phyloP scores from a whole-genome alignment of 148 eudicot genomes.

The Rhododendron ovatum region DNA sequence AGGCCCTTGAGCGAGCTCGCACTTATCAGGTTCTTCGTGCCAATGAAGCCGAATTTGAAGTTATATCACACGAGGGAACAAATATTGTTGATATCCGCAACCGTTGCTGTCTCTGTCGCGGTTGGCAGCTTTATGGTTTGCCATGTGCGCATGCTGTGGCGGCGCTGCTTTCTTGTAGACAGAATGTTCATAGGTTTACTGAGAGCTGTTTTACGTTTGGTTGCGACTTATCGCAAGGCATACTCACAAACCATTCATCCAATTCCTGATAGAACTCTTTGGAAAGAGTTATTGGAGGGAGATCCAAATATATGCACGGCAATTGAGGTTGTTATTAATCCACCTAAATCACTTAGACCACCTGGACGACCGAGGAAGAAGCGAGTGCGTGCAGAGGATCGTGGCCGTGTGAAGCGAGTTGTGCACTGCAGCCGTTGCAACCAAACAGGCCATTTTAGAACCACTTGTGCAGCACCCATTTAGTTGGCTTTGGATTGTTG shows the following conservation, averaged over 20 bases:
- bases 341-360: conserved; percentile 55
- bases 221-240: conserved; percentile 46
- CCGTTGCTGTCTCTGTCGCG: conserved; percentile 46
- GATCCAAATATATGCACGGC: conserved; percentile 18
- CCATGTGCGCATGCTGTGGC: conserved; percentile 69
- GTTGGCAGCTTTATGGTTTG: conserved; percentile 54
- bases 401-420: conserved; percentile 48
- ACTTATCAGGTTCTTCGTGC: conserved; percentile 51
- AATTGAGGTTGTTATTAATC: conserved; percentile 31
- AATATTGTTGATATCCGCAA: conserved; percentile 47
- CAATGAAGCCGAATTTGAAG: conserved; percentile 57
- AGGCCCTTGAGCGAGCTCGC: conserved; percentile 53
- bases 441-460: conserved; percentile 68
- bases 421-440: conserved; percentile 71
- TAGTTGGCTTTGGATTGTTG: background rate
- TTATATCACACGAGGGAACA: conserved; percentile 48
- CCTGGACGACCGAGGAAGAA: conserved; percentile 62
- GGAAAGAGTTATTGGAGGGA: conserved; percentile 40
- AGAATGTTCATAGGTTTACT: conserved; percentile 50
- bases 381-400: conserved; percentile 51
- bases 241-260: conserved; percentile 57
- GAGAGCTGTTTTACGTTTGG: conserved; percentile 61
- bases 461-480: conserved; percentile 52
- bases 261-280: conserved; percentile 44
- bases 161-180: conserved; percentile 46